These are phyloP conservation scores for Penicillium cataractarum DNA, from an alignment of 495 filamentous ascomycete genomes.

Conservation along the genomic window DNA sequence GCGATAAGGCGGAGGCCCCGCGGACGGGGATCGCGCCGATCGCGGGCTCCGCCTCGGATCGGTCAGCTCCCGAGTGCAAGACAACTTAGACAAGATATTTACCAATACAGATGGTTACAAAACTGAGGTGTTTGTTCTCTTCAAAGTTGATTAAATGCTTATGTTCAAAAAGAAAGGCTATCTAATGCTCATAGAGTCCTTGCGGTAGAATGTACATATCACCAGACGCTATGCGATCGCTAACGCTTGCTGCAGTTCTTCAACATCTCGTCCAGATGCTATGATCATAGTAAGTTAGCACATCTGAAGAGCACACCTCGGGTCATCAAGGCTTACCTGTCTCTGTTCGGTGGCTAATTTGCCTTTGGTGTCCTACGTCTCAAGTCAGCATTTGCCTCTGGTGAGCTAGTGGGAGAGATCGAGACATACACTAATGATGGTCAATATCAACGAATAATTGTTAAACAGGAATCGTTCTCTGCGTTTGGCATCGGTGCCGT, in stretches of 20 bases:
- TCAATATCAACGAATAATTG: slow-evolving; percentile 89
- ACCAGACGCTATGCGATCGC: slow-evolving; percentile 19
- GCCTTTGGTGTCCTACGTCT: slow-evolving; percentile 67
- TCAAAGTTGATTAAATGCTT: slow-evolving; percentile 2
- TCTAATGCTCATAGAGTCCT: slow-evolving; percentile 7
- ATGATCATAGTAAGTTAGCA: neutral
- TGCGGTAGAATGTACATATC: slow-evolving; percentile 12
- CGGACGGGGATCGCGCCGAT: slow-evolving; percentile 12
- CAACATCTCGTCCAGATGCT: slow-evolving; percentile 53
- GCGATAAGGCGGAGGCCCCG: slow-evolving; percentile 11
- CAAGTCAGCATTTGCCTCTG: slow-evolving; percentile 26
- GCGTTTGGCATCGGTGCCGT: slow-evolving; percentile 74
- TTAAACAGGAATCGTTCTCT: slow-evolving; percentile 88
- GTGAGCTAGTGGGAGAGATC: neutral
- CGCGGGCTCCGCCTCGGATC: slow-evolving; percentile 8
- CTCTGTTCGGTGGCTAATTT: slow-evolving; percentile 77
- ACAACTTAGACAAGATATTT: neutral
- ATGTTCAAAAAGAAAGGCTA: slow-evolving; percentile 8
- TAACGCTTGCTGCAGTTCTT: slow-evolving; percentile 46
- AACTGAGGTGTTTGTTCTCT: neutral
- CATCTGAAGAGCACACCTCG: neutral
- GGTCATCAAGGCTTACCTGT: slow-evolving; percentile 39
- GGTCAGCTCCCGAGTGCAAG: neutral
- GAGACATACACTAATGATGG: slow-evolving; percentile 73
- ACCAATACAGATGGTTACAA: neutral